phyloP scores from a whole-genome alignment of 2,329 filamentous ascomycete species.

The Colletotrichum sp. region DNA sequence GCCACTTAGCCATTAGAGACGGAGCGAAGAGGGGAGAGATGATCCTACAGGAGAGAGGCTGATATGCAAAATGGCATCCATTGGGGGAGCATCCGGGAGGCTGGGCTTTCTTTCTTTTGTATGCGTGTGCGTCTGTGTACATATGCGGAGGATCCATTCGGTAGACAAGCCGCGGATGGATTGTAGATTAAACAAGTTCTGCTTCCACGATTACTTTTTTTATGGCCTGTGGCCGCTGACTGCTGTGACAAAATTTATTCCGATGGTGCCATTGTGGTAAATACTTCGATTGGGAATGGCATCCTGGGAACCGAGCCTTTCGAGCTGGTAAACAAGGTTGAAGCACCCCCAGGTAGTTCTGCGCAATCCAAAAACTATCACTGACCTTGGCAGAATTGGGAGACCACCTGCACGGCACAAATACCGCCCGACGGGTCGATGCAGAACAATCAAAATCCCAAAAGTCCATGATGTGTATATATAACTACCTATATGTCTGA shows the following conservation, averaged over 20 bases:
- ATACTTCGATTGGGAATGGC: background rate
- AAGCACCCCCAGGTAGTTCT: background rate
- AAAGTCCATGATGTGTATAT: background rate
- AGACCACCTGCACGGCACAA: background rate
- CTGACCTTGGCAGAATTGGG: background rate
- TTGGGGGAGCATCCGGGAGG: background rate
- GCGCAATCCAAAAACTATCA: background rate
- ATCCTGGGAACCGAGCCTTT: background rate
- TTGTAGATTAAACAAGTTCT: constrained; percentile 22
- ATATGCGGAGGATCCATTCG: constrained; percentile 20
- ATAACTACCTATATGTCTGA: constrained; percentile 8
- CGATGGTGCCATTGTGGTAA: background rate
- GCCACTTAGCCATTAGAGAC: background rate
- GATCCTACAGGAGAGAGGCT: background rate
- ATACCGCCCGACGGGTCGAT: background rate
- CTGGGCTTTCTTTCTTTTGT: constrained; percentile 15
- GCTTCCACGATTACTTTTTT: background rate
- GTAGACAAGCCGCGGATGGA: constrained; percentile 14
- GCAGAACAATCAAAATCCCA: background rate
- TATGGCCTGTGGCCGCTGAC: background rate
- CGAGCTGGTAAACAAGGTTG: background rate
- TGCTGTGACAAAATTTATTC: background rate
- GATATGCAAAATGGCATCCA: background rate
- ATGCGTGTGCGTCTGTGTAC: constrained; percentile 16
- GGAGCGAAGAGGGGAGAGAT: background rate